Conservation (phyloP, 805 yeast species). For the Clavispora asparagi region DNA sequence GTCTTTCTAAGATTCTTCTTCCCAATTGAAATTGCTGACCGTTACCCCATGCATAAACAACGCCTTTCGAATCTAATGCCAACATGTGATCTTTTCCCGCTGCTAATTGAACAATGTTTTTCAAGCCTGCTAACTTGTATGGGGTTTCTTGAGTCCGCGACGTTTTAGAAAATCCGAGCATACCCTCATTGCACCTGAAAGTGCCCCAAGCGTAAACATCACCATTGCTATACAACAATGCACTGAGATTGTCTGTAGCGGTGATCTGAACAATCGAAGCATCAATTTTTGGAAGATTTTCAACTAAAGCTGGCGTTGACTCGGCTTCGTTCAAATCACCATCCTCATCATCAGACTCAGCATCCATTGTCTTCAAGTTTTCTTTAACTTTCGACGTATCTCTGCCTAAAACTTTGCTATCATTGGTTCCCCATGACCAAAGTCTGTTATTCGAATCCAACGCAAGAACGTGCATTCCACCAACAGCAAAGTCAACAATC, state of each 20-base stretch:
- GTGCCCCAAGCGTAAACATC: constrained; percentile 98
- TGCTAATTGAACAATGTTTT: constrained; percentile 74
- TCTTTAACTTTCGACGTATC: constrained; percentile 63
- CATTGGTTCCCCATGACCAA: constrained; percentile 99
- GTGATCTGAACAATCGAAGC: constrained; percentile 69
- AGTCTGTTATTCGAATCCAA: constrained; percentile 67
- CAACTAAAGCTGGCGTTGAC: constrained; percentile 81
- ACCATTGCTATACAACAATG: constrained; percentile 73
- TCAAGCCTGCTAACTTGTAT: constrained; percentile 51
- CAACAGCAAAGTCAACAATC: constrained; percentile 84
- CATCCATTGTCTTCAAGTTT: constrained; percentile 63
- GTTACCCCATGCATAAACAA: constrained; percentile 95
- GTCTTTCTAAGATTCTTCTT: constrained; percentile 75
- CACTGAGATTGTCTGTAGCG: constrained; percentile 90
- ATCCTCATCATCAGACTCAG: constrained; percentile 51
- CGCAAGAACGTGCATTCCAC: constrained; percentile 93
- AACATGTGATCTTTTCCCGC: constrained; percentile 91
- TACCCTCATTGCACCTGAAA: constrained; percentile 89
- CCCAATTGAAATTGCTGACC: constrained; percentile 94
- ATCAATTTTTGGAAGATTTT: constrained; percentile 49
- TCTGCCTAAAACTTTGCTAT: constrained; percentile 86
- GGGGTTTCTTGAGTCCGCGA: constrained; percentile 66
- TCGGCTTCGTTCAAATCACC: constrained; percentile 86
- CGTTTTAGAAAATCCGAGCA: constrained; percentile 71
- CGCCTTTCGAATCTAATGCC: constrained; percentile 78